Evolutionary conservation across 106 monocot genomes (phyloP), one percentile per base, ranked within the genome.

Genomic region (Platanthera guangdongensis): DNA sequence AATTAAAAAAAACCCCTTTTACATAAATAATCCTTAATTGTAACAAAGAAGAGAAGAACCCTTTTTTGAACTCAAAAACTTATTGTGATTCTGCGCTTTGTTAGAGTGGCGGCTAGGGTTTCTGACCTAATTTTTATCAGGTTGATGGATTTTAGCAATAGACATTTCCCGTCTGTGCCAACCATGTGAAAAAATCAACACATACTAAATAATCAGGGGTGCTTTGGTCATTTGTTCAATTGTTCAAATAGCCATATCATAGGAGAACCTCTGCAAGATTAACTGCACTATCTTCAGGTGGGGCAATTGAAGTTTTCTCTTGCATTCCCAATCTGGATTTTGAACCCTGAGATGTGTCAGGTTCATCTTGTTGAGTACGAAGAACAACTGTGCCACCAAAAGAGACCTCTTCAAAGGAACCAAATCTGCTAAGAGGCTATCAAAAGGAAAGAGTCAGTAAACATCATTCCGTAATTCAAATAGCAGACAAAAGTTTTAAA

Each of bases 211-310:
- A 57, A 57, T 2, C 55, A 57, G 55, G 32, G 14, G 46, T 51
- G 32, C 69, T 49, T 25, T 50, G 60, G 45, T 51, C 14, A 68
- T 51, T 12, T 64, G 0, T 32, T 32, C 46, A 53, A 68, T 39
- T 39, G 39, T 39, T 16, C 14, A 53, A 52, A 51, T 48, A 68
- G 21, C 15, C 7, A 57, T 45, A 50, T 80, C 15, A 54, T 46
- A 12, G 70, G 32, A 57, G 75, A 78, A 91, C 96, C 96, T 96
- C 91, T 59, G 93, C 93, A 83, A 96, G 90, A 68, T 96, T 96
- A 11, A 77, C 74, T 72, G 93, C 91, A 85, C 96, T 96, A 78
- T 96, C 93, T 85, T 96, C 96, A 53, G 45, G 77, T 75, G 80
- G 73, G n/a, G 81, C 70, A 77, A 47, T 85, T 52, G 87, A 86